Evolutionary conservation across 805 yeast genomes (phyloP).

Genomic region (Lipomyces mesembrius): DNA sequence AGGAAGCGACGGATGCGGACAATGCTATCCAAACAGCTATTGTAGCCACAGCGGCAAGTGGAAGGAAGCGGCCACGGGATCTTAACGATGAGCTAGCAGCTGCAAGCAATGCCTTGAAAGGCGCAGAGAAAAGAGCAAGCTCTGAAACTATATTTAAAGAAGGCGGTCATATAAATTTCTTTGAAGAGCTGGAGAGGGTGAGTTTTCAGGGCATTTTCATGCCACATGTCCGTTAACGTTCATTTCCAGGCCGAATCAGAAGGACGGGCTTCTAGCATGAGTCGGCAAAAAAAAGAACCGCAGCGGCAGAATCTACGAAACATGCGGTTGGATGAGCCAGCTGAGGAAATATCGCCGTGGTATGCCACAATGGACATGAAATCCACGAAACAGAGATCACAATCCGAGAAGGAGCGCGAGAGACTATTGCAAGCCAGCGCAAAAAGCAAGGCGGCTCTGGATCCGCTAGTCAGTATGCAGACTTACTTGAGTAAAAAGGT

Average conservation of each 20-base stretch:
- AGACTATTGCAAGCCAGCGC: conserved; percentile 5
- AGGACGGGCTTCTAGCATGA: background rate
- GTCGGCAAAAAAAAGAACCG: background rate
- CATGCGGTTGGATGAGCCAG: conserved; percentile 24
- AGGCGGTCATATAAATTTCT: conserved; percentile 30
- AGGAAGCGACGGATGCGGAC: conserved; percentile 11
- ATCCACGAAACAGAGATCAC: conserved; percentile 1
- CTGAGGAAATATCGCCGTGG: conserved; percentile 29
- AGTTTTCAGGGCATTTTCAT: background rate
- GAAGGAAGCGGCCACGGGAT: background rate
- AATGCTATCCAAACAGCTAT: conserved; percentile 2
- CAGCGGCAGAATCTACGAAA: conserved; percentile 15
- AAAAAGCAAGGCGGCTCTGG: conserved; percentile 16
- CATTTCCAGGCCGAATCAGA: background rate
- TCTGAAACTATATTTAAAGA: background rate
- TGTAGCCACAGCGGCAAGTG: background rate
- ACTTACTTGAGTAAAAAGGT: conserved; percentile 18
- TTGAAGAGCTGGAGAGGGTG: conserved; percentile 29
- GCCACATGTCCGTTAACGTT: background rate
- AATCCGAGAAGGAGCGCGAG: conserved; percentile 10
- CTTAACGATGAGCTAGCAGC: conserved; percentile 20
- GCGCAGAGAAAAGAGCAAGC: conserved; percentile 2
- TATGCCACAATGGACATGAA: conserved; percentile 18
- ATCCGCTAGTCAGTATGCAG: conserved; percentile 24
- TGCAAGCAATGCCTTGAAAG: conserved; percentile 3